Evolutionary conservation across 192 early-diverging fungal species (phyloP).

Genomic region (Geosiphon pyriformis): DNA sequence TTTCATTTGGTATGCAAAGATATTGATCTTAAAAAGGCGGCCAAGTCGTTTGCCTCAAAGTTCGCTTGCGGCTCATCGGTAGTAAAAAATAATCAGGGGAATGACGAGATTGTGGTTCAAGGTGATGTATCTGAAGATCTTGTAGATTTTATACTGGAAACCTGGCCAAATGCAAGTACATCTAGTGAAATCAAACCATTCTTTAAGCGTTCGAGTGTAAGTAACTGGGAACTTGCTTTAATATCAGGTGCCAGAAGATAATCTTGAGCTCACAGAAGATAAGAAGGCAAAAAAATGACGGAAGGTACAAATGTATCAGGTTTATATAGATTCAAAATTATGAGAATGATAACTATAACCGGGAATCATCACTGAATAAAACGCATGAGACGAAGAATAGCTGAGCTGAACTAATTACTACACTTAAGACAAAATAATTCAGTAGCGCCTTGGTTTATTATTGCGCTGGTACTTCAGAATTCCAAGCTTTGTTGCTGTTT

Average conservation of each 20-base stretch:
- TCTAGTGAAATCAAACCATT: background rate
- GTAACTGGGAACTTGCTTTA: background rate
- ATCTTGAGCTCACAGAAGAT: conserved; percentile 69
- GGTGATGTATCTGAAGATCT: conserved; percentile 93
- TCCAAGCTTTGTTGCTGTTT: background rate
- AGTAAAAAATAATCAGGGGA: conserved; percentile 86
- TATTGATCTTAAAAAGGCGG: conserved; percentile 94
- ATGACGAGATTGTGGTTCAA: conserved; percentile 95
- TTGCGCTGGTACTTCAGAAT: conserved; percentile 35
- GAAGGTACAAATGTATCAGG: background rate
- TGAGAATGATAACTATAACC: no score
- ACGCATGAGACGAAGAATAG: no score
- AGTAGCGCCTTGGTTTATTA: no score
- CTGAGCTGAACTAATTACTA: no score
- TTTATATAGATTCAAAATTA: background rate
- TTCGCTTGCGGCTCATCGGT: conserved; percentile 95
- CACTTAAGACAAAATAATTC: no score
- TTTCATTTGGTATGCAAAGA: conserved; percentile 38
- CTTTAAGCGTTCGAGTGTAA: background rate
- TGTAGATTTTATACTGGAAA: conserved; percentile 71
- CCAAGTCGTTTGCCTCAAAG: conserved; percentile 91
- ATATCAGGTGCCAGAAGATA: conserved; percentile 62
- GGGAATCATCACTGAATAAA: no score
- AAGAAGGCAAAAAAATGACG: conserved; percentile 47
- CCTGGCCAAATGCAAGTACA: conserved; percentile 59